Conservation (phyloP, 2,329 filamentous ascomycete species). For the Fusarium oxysporum region DNA sequence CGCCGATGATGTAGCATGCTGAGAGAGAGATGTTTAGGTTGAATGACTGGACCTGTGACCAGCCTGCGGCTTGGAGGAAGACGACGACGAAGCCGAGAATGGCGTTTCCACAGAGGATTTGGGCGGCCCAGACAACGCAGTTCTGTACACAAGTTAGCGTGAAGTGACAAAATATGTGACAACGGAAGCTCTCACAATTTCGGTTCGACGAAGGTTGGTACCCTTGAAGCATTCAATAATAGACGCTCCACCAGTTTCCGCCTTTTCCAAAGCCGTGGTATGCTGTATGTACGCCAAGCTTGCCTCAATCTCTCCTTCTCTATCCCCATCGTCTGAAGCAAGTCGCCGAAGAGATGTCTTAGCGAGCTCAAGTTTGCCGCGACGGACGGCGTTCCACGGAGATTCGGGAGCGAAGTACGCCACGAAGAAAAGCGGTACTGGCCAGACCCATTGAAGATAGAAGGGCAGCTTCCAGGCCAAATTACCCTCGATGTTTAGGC, state of each 20-base stretch:
- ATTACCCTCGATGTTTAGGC: slow-evolving; percentile 47
- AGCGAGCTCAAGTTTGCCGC: slow-evolving; percentile 42
- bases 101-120: slow-evolving; percentile 52
- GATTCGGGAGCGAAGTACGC: slow-evolving; percentile 48
- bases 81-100: slow-evolving; percentile 52
- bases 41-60: slow-evolving; percentile 51
- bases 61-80: slow-evolving; percentile 54
- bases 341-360: neutral
- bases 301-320: neutral
- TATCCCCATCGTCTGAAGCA: neutral
- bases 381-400: slow-evolving; percentile 47
- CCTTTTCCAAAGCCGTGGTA: slow-evolving; percentile 48
- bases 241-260: slow-evolving; percentile 48
- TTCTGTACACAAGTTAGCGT: slow-evolving; percentile 19
- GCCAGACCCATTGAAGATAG: slow-evolving; percentile 52
- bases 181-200: slow-evolving; percentile 38
- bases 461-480: slow-evolving; percentile 54
- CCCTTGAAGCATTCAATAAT: slow-evolving; percentile 58
- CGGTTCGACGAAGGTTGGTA: slow-evolving; percentile 55
- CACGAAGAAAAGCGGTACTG: slow-evolving; percentile 44
- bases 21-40: slow-evolving; percentile 55
- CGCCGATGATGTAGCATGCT: slow-evolving; percentile 55
- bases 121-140: slow-evolving; percentile 54
- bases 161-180: accelerated
- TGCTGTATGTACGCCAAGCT: neutral